Percentiles rank a stretch among this genome's conserved stretches.
Evolutionary conservation across 768 basidiomycete genomes (phyloP).

Genomic region (Thelephora ganbajun): DNA sequence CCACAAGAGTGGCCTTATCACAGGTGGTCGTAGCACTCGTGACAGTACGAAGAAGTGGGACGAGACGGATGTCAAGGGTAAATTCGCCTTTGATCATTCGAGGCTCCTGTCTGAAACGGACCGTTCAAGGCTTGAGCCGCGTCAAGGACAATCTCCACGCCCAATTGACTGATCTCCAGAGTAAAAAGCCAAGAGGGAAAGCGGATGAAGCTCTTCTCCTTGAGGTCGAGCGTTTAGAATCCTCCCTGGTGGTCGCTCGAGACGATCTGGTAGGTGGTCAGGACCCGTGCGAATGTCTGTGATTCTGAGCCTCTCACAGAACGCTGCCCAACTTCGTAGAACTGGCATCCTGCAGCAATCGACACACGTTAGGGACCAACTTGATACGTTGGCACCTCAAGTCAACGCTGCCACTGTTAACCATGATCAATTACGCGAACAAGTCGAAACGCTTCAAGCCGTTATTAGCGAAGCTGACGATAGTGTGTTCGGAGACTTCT

Average conservation of each 20-base stretch:
- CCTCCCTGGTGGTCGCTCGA: slow-evolving; percentile 53
- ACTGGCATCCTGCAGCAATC: slow-evolving; percentile 75
- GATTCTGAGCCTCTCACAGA: slow-evolving; percentile 25
- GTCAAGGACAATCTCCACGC: slow-evolving; percentile 55
- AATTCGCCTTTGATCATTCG: neutral
- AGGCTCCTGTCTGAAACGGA: slow-evolving; percentile 14
- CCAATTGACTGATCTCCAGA: slow-evolving; percentile 72
- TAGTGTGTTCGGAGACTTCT: slow-evolving; percentile 64
- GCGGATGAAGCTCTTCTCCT: slow-evolving; percentile 68
- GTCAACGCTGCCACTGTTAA: slow-evolving; percentile 47
- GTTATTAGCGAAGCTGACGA: slow-evolving; percentile 72
- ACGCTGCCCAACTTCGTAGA: slow-evolving; percentile 59
- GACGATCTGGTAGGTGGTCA: slow-evolving; percentile 64
- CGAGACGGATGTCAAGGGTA: slow-evolving; percentile 85
- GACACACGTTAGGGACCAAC: slow-evolving; percentile 62
- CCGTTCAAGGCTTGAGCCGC: slow-evolving; percentile 32
- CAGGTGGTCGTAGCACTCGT: slow-evolving; percentile 79
- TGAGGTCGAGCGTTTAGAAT: slow-evolving; percentile 70
- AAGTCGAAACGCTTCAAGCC: slow-evolving; percentile 38
- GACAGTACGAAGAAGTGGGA: slow-evolving; percentile 81
- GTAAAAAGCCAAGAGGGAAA: slow-evolving; percentile 72
- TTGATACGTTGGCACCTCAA: slow-evolving; percentile 54
- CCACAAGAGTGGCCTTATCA: slow-evolving; percentile 94
- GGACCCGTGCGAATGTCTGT: too few relatives aligned
- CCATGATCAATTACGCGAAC: slow-evolving; percentile 35